These are phyloP conservation scores for Fennellomyces sp. DNA, from an alignment of 371 early-diverging fungal species.

Conservation along the genomic window DNA sequence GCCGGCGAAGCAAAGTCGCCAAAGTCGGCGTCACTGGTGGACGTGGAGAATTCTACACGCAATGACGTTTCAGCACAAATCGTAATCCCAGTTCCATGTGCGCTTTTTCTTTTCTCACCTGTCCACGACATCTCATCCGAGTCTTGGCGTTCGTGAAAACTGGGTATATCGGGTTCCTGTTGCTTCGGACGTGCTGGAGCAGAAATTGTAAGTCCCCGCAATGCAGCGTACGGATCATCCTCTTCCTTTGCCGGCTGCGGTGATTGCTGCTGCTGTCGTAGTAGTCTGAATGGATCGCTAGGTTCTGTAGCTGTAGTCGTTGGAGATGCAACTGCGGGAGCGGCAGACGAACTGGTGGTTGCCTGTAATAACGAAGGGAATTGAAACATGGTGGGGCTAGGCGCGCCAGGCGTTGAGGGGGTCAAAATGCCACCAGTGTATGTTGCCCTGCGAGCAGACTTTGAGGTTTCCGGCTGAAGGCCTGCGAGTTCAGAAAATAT, in stretches of 20 bases:
- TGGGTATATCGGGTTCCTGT: slow-evolving; percentile 1
- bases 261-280: not conserved
- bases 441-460: slow-evolving; percentile 21
- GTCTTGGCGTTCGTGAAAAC: slow-evolving; percentile 10
- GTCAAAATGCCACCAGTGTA: slow-evolving; percentile 38
- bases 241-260: not conserved
- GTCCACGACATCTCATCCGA: slow-evolving; percentile 15
- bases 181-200: slow-evolving; percentile 1
- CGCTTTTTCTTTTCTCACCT: not conserved
- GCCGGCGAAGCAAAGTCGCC: slow-evolving; percentile 5
- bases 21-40: slow-evolving; percentile 2
- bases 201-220: slow-evolving; percentile 11
- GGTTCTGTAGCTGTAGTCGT: not conserved
- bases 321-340: not conserved
- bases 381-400: slow-evolving; percentile 7
- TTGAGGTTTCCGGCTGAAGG: slow-evolving; percentile 17
- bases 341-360: not conserved
- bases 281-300: not conserved
- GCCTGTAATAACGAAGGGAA: not conserved
- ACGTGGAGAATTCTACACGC: slow-evolving; percentile 15
- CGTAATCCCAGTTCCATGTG: not conserved
- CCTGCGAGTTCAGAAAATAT: slow-evolving; percentile 36
- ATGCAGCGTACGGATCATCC: slow-evolving; percentile 25
- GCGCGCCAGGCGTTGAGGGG: slow-evolving; percentile 19
- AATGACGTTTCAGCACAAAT: not conserved